These are phyloP conservation scores for Xylaria sp. DNA, from an alignment of 2,329 filamentous ascomycete genomes.

Conservation along the genomic window DNA sequence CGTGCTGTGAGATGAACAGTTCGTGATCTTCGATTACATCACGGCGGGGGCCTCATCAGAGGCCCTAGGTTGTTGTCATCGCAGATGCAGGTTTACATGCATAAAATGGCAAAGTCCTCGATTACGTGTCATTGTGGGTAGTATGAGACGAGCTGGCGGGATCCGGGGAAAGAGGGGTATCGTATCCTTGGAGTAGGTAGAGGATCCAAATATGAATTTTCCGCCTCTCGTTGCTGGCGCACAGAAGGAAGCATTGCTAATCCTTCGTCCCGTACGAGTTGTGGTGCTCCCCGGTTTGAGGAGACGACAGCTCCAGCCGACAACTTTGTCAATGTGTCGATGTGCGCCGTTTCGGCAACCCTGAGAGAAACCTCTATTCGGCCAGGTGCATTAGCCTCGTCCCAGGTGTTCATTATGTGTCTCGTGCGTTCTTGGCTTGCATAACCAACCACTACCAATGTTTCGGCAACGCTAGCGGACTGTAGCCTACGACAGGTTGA, in stretches of 20 bases:
- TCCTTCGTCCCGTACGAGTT: neutral
- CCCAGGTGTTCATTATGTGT: slow-evolving; percentile 41
- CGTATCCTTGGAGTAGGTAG: neutral
- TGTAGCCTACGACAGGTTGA: slow-evolving; percentile 18
- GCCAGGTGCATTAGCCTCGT: slow-evolving; percentile 38
- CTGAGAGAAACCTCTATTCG: slow-evolving; percentile 34
- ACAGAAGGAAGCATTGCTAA: neutral
- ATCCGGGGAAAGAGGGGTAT: slow-evolving; percentile 8
- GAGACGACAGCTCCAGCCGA: slow-evolving; percentile 10
- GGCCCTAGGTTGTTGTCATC: neutral
- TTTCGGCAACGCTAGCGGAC: slow-evolving; percentile 33
- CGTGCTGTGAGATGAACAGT: slow-evolving; percentile 12
- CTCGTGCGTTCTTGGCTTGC: slow-evolving; percentile 42
- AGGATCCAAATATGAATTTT: neutral
- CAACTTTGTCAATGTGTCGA: slow-evolving; percentile 1
- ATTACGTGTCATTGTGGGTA: slow-evolving; percentile 9
- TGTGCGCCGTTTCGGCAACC: slow-evolving; percentile 16
- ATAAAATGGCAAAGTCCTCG: slow-evolving; percentile 4
- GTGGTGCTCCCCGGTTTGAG: slow-evolving; percentile 3
- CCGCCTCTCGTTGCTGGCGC: neutral
- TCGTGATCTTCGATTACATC: neutral
- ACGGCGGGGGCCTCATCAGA: neutral
- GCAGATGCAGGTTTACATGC: neutral
- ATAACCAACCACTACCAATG: slow-evolving; percentile 24
- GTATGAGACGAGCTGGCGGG: neutral